Evolutionary conservation across 805 yeast genomes (phyloP), one percentile per base, ranked within the genome.

Genomic region (Nadsonia fulvescens): DNA sequence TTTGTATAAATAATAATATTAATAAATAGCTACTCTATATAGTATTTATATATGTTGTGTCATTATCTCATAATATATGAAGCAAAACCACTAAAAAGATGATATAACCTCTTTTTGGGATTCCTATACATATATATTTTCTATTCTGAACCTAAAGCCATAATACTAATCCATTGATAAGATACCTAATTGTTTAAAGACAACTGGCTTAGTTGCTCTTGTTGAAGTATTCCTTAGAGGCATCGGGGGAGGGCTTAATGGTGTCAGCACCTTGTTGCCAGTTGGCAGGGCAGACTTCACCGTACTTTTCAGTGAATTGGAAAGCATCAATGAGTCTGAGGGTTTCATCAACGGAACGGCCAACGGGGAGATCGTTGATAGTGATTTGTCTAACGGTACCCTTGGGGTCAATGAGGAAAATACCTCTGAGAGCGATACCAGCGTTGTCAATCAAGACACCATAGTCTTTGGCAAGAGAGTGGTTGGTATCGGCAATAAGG

Each of bases 211-310:
- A 64, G 51, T 69, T 62, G 39, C 62, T 71, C 51, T 67, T 61
- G 40, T 56, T 51, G 58, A 79, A 78, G 72, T 74, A 79, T 51
- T 67, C 73, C 68, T 73, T 73, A 47, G 89, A 73, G 44, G 63
- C 72, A 25, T 56, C 66, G 42, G 77, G 79, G 43, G 66, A 75
- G 51, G 83, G 81, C 56, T 73, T 74, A 62, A 82, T 81, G 57
- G 93, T 77, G 52, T 78, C 93, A 36, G 78, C 55, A 63, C 98
- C 98, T 56, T 78, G 74, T 32, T 73, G 69, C 98, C 98, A 86
- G 91, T 86, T 89, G 54, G 96, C 95, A 49, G 98, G 98, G 66
- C 95, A 83, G 42, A 86, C 98, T 65, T 91, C 94, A 63, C 98
- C 98, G 72, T 89, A 66, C 66, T 79, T 77, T 59, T 83, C 96